Evolutionary conservation across 257 asterid genomes (phyloP).

Genomic region (Knoxia roxburghii): DNA sequence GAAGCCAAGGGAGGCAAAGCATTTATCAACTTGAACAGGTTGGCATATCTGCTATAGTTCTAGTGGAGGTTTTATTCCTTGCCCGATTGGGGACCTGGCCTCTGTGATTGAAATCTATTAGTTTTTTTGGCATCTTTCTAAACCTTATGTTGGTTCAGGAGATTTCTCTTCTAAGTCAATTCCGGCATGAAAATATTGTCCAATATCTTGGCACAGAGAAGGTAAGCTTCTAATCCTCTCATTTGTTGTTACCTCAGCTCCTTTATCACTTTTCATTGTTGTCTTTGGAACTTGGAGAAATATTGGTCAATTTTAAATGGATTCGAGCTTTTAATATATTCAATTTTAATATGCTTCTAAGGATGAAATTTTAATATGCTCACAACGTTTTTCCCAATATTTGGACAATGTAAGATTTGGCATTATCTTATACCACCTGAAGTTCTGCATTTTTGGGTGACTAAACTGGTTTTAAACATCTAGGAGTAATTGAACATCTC

Average conservation of each 20-base stretch:
- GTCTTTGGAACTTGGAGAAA: neutral
- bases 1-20: conserved; percentile 69
- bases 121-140: neutral
- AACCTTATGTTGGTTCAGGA: conserved; percentile 46
- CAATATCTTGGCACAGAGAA: conserved; percentile 82
- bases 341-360: too few species aligned
- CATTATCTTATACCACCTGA: neutral
- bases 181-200: conserved; percentile 87
- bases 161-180: conserved; percentile 82
- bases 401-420: neutral
- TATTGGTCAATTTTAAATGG: neutral
- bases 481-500: neutral
- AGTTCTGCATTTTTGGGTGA: neutral
- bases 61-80: neutral
- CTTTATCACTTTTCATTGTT: neutral
- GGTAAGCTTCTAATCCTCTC: conserved; percentile 38
- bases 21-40: conserved; percentile 90
- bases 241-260: neutral
- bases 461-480: neutral
- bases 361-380: too few species aligned
- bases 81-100: neutral
- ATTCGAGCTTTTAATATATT: too few species aligned
- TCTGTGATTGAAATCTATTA: neutral
- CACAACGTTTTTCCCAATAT: neutral
- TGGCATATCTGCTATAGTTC: neutral